Conservation (phyloP, 2,329 filamentous ascomycete species). For the Thielaviopsis punctulata region DNA sequence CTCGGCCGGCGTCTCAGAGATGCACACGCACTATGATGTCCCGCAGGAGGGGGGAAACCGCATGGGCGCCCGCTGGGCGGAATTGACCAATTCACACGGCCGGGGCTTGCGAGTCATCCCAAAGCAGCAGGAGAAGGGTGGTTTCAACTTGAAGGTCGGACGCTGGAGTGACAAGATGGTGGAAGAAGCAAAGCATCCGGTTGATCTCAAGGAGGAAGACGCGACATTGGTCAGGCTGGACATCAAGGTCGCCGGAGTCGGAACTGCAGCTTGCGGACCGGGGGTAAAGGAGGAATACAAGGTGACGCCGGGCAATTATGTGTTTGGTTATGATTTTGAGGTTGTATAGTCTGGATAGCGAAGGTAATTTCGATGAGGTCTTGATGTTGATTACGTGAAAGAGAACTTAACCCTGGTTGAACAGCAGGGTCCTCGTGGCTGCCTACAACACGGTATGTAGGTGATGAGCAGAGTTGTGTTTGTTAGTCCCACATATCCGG, state of each 20-base stretch:
- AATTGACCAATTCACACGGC: slow-evolving; percentile 18
- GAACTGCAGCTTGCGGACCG: slow-evolving; percentile 31
- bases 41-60: slow-evolving; percentile 53
- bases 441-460: too few relatives aligned
- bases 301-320: slow-evolving; percentile 23
- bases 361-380: neutral
- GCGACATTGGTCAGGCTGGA: slow-evolving; percentile 27
- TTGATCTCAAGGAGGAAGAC: slow-evolving; percentile 38
- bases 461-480: too few relatives aligned
- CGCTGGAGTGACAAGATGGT: slow-evolving; percentile 36
- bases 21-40: slow-evolving; percentile 45
- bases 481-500: too few relatives aligned
- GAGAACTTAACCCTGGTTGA: too few relatives aligned
- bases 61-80: slow-evolving; percentile 41
- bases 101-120: slow-evolving; percentile 18
- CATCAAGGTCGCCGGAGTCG: slow-evolving; percentile 30
- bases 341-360: neutral
- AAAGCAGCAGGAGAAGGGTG: slow-evolving; percentile 13
- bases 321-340: slow-evolving; percentile 23
- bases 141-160: slow-evolving; percentile 38
- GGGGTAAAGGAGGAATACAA: slow-evolving; percentile 28
- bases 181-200: slow-evolving; percentile 43
- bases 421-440: too few relatives aligned
- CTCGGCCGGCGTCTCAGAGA: slow-evolving; percentile 25
- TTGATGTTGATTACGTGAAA: too few relatives aligned